Percentiles rank a stretch among this genome's conserved stretches.
Evolutionary conservation across 1,139 yeast genomes (phyloP).

Genomic region (Yamadazyma membranifaciens): DNA sequence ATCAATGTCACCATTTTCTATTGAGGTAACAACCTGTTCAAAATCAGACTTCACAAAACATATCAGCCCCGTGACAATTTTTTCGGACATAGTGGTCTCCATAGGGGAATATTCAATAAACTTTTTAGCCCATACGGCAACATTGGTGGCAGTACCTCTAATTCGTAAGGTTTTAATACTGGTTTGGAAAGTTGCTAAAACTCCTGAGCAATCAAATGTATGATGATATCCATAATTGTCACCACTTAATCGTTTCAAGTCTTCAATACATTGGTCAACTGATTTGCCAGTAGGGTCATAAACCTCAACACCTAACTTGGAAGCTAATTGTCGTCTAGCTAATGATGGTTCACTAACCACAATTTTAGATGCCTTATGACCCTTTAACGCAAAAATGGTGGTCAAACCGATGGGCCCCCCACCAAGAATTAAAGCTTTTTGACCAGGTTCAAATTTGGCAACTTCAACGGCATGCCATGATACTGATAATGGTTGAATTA

Average conservation of each 20-base stretch:
- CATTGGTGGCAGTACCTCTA: constrained; percentile 62
- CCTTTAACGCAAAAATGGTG: constrained; percentile 54
- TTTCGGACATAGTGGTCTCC: constrained; percentile 39
- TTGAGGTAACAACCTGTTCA: constrained; percentile 32
- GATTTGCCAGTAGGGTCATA: constrained; percentile 46
- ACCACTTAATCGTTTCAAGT: constrained; percentile 38
- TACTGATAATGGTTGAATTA: constrained; percentile 45
- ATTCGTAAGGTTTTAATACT: constrained; percentile 52
- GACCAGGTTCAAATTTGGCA: constrained; percentile 39
- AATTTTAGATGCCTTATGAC: constrained; percentile 51
- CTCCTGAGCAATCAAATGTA: constrained; percentile 63
- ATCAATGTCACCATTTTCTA: constrained; percentile 27
- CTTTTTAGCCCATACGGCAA: constrained; percentile 56
- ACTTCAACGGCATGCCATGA: constrained; percentile 48
- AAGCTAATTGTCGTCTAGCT: constrained; percentile 53
- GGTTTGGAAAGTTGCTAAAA: constrained; percentile 52
- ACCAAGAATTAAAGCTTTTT: constrained; percentile 53
- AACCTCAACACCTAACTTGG: constrained; percentile 45
- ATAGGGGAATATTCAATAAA: constrained; percentile 35
- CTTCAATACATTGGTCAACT: constrained; percentile 28
- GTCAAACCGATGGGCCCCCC: constrained; percentile 67
- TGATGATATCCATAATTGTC: constrained; percentile 55
- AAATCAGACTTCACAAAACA: constrained; percentile 39
- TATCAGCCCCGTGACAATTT: constrained; percentile 39
- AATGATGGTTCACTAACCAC: constrained; percentile 62